Percentiles rank a stretch among this genome's conserved stretches.
These are phyloP conservation scores for Ceratocystis harringtonii DNA, from an alignment of 2,329 filamentous ascomycete genomes.

Conservation along the genomic window DNA sequence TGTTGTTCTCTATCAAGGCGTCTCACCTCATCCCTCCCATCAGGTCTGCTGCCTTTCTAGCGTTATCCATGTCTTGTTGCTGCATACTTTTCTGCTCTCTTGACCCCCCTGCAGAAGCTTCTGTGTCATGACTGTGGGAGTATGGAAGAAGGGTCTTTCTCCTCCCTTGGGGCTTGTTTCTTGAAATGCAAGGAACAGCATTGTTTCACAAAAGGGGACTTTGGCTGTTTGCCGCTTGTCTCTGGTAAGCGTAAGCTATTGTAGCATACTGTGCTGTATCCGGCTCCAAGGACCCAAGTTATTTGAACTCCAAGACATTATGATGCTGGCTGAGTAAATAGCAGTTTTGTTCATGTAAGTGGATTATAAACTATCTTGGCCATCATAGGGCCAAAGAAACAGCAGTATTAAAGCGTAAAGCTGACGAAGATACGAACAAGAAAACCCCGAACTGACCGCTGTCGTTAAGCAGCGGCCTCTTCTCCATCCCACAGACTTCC, in stretches of 20 bases:
- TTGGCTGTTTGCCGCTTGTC: neutral
- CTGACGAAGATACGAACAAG: neutral
- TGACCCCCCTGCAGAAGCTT: neutral
- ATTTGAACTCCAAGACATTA: neutral
- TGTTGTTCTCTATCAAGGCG: neutral
- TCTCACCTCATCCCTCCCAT: neutral
- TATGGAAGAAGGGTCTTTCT: neutral
- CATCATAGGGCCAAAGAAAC: neutral
- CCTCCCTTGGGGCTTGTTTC: neutral
- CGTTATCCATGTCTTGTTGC: neutral
- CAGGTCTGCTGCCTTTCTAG: neutral
- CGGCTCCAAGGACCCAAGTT: neutral
- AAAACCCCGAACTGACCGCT: neutral
- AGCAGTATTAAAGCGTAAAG: neutral
- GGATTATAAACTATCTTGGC: neutral
- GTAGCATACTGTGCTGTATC: too few species aligned
- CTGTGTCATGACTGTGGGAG: neutral
- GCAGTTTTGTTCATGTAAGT: neutral
- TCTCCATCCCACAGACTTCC: too few species aligned
- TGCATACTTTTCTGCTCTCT: neutral
- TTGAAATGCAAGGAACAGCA: neutral
- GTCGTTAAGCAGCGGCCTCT: neutral
- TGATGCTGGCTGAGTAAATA: neutral
- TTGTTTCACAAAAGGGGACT: slow-evolving; percentile 1
- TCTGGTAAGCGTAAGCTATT: neutral